Evolutionary conservation across 2,329 filamentous ascomycete genomes (phyloP).

Genomic region (Uncinocarpus reesii): DNA sequence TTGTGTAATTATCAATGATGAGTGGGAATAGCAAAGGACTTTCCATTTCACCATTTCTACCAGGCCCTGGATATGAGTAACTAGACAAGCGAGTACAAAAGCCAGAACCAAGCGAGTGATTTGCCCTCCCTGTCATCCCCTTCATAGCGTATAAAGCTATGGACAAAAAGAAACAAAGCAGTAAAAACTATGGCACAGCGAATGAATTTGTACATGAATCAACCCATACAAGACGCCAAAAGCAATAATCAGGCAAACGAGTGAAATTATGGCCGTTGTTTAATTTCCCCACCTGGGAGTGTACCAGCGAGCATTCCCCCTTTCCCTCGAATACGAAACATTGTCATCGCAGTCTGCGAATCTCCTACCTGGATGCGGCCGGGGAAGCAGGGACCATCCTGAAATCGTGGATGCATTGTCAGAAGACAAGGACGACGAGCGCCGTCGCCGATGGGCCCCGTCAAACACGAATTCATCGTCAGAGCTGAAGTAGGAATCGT

Average conservation of each 20-base stretch:
- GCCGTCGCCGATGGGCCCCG: background rate
- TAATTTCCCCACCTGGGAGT: background rate
- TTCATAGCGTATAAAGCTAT: too few species aligned
- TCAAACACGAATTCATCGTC: background rate
- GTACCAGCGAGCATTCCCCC: constrained; percentile 4
- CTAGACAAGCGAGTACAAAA: too few species aligned
- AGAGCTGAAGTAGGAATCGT: background rate
- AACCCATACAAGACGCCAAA: background rate
- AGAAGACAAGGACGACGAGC: constrained; percentile 1
- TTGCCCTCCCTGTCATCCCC: too few species aligned
- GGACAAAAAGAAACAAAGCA: too few species aligned
- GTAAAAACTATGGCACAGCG: background rate
- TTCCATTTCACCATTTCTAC: too few species aligned
- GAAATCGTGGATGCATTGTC: background rate
- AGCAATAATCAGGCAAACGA: background rate
- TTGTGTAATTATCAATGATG: too few species aligned
- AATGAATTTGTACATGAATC: background rate
- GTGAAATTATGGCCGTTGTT: background rate
- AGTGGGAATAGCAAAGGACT: too few species aligned
- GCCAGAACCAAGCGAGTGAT: too few species aligned
- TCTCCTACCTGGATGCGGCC: background rate
- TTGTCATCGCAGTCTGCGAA: constrained; percentile 1
- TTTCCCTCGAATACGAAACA: constrained; percentile 8
- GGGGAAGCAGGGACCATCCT: background rate
- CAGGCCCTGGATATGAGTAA: too few species aligned